Base-by-base conservation (phyloP, 805 yeast species). In the Candida glaebosa region DNA sequence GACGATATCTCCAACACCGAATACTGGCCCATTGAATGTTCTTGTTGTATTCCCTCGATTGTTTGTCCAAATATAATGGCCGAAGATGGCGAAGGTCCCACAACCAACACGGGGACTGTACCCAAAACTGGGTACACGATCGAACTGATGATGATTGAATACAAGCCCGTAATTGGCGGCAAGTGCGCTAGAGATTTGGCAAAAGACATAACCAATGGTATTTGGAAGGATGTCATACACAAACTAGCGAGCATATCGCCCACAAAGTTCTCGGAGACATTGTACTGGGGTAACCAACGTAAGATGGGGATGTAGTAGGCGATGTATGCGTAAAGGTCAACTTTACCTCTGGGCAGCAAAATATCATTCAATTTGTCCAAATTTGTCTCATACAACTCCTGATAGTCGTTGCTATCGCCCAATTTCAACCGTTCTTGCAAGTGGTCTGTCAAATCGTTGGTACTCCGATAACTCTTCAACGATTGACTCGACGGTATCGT, bases 71-170 rank as follows among this genome's bases (percentile, higher is more conserved):
- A 81, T 10, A 89, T 80, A 51, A 90, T 68, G 0, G 95, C 86
- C 6, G 87, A 80, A 0, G 96, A 90, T 15, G 91, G 90, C 59
- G 89, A 95, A 1, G 96, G 96, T 0, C 96, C 96, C 15, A 89
- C 95, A 31, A 88, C 81, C 84, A 89, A 79, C 44, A 82, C 83
- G 0, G 96, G 96, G 1, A 88, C 95, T 0, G 93, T 78, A 0
- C 96, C 96, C 44, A 88, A 70, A 3, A 88, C 45, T 5, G 87
- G 73, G 57, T 89, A 89, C 5, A 86, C 64, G n/a, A 84, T 63
- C 0, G 96, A 95, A 0, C 93, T 87, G 3, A 85, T 69, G 1
- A 87, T 81, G 37, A 88, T 71, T 0, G 89, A 87, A 48, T 82
- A 76, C 6, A 90, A 67, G 0, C 96, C 96, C 48, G 84, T 79